Conservation (phyloP, 176 grass and related monocot genomes). For the Dendrocalamus sinicus region DNA sequence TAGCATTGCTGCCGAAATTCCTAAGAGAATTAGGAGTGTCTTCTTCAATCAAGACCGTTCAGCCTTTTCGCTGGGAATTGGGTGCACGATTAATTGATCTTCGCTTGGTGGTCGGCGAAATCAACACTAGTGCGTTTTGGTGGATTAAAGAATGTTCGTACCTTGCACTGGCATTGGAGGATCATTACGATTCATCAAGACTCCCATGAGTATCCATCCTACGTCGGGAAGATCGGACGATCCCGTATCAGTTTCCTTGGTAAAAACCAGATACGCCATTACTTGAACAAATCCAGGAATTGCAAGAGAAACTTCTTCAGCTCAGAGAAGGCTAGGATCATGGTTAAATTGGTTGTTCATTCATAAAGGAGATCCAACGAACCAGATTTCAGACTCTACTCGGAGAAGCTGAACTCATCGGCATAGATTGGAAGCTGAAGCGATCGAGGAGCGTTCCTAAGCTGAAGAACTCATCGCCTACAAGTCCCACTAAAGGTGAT, state of each 20-base stretch:
- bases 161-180: too few relatives aligned
- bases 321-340: neutral
- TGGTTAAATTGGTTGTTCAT: neutral
- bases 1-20: too few relatives aligned
- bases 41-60: too few relatives aligned
- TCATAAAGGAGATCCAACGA: neutral
- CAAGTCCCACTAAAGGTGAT: constrained; percentile 49
- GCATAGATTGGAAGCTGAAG: constrained; percentile 55
- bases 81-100: too few relatives aligned
- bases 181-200: too few relatives aligned
- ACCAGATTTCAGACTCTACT: neutral
- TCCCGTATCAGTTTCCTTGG: neutral
- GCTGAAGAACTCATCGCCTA: constrained; percentile 50
- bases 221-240: too few relatives aligned
- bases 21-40: too few relatives aligned
- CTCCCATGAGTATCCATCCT: too few relatives aligned
- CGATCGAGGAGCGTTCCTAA: constrained; percentile 49
- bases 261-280: constrained; percentile 26
- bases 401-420: constrained; percentile 6
- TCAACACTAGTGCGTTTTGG: too few relatives aligned
- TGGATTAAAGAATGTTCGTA: too few relatives aligned
- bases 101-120: too few relatives aligned
- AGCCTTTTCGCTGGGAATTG: too few relatives aligned
- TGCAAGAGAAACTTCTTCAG: neutral
- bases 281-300: neutral